These are phyloP conservation scores for Lasiodiplodia gonubiensis DNA, from an alignment of 2,329 filamentous ascomycete genomes.

Conservation along the genomic window DNA sequence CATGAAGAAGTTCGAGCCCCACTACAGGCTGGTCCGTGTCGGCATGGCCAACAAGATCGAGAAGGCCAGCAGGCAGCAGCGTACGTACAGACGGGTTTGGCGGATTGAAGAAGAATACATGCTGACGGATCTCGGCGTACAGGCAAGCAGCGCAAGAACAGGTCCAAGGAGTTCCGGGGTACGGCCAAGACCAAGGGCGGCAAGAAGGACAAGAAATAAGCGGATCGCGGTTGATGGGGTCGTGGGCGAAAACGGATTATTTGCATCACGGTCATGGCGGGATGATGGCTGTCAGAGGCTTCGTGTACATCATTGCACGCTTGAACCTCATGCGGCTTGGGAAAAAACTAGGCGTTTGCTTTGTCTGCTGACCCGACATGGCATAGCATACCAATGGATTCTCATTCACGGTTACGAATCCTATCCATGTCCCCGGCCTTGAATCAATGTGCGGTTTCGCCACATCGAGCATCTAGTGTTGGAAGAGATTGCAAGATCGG, in stretches of 20 bases:
- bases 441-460: constrained; percentile 14
- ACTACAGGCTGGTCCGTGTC: constrained; percentile 94
- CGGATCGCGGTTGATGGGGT: constrained; percentile 32
- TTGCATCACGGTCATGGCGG: constrained; percentile 29
- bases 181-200: constrained; percentile 98
- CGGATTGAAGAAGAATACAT: constrained; percentile 26
- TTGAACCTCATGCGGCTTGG: constrained; percentile 25
- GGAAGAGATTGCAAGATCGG: not conserved
- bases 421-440: not conserved
- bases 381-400: constrained; percentile 31
- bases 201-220: constrained; percentile 81
- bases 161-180: constrained; percentile 96
- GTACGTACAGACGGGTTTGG: constrained; percentile 67
- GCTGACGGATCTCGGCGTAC: constrained; percentile 46
- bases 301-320: constrained; percentile 24
- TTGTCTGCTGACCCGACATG: constrained; percentile 27
- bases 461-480: constrained; percentile 1
- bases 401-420: constrained; percentile 29
- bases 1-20: constrained; percentile 99
- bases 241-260: constrained; percentile 28
- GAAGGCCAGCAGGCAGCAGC: constrained; percentile 97
- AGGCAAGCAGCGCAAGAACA: constrained; percentile 99
- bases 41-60: constrained; percentile 93
- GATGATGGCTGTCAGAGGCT: constrained; percentile 22
- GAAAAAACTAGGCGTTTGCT: constrained; percentile 28